Conservation (phyloP, 768 basidiomycete species). For the Auriscalpium vulgare region DNA sequence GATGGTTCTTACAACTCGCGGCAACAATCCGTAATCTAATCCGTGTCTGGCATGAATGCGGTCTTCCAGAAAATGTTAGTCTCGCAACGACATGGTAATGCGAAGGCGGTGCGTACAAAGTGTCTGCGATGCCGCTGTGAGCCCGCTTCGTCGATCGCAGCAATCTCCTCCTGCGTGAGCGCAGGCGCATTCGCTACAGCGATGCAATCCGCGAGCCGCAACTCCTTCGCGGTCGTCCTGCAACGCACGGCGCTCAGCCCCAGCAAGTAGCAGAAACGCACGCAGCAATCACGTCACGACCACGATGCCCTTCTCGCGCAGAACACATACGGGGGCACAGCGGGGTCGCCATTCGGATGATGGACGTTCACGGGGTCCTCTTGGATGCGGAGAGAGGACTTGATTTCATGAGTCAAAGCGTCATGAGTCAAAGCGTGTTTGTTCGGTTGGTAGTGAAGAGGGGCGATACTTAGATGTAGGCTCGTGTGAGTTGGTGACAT, state of each 20-base stretch:
- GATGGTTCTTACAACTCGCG: too few relatives aligned
- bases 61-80: not conserved
- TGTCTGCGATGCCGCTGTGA: constrained; percentile 21
- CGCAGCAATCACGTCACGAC: constrained; percentile 24
- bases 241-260: not conserved
- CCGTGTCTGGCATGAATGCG: not conserved
- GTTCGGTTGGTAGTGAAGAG: too few relatives aligned
- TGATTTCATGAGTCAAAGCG: too few relatives aligned
- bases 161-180: constrained; percentile 21
- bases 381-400: too few relatives aligned
- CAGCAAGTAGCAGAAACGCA: constrained; percentile 4
- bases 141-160: constrained; percentile 22
- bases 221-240: constrained; percentile 33
- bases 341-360: too few relatives aligned
- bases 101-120: constrained; percentile 16
- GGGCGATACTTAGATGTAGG: too few relatives aligned
- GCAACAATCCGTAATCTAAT: not conserved
- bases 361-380: too few relatives aligned
- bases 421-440: too few relatives aligned
- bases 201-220: constrained; percentile 41
- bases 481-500: too few relatives aligned
- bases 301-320: constrained; percentile 22
- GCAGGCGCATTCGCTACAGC: constrained; percentile 33
- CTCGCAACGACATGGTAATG: not conserved
- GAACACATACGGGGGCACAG: too few relatives aligned